phyloP scores from a whole-genome alignment of 1,139 yeast genomes.

The Geotrichum reessii region DNA sequence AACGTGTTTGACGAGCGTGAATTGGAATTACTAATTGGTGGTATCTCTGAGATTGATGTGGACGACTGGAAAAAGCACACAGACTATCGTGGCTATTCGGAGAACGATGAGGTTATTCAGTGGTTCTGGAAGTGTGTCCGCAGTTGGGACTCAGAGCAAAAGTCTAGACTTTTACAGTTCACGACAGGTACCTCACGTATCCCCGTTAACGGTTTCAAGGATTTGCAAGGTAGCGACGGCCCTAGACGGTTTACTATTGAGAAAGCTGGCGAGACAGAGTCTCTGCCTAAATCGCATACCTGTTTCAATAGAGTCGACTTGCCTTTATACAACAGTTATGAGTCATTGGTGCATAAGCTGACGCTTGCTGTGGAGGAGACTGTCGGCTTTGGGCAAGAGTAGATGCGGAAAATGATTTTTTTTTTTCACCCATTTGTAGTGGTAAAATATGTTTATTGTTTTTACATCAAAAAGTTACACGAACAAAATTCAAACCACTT shows the following conservation, averaged over 20 bases:
- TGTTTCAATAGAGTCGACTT: conserved; percentile 91
- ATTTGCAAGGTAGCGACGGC: conserved; percentile 96
- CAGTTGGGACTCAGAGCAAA: conserved; percentile 95
- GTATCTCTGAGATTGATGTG: conserved; percentile 94
- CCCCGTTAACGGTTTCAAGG: conserved; percentile 98
- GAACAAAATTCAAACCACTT: background rate
- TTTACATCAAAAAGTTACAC: no score
- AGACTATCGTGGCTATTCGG: conserved; percentile 96
- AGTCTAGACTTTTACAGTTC: conserved; percentile 90
- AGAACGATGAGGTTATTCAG: conserved; percentile 90
- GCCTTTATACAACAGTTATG: conserved; percentile 76
- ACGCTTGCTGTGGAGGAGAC: conserved; percentile 90
- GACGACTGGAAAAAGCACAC: conserved; percentile 99
- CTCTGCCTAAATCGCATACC: conserved; percentile 93
- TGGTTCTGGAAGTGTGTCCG: conserved; percentile 97
- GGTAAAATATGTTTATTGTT: no score
- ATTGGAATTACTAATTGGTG: conserved; percentile 91
- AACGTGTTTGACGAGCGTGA: conserved; percentile 97
- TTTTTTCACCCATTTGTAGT: no score
- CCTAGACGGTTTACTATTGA: conserved; percentile 98
- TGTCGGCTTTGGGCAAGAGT: conserved; percentile 95
- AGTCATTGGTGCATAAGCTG: conserved; percentile 70
- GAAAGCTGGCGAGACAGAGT: conserved; percentile 91
- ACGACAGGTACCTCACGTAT: conserved; percentile 98
- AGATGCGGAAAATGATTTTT: conserved; percentile 23